Base-by-base conservation (phyloP, 495 filamentous ascomycete species). In the Cenococcum geophilum region DNA sequence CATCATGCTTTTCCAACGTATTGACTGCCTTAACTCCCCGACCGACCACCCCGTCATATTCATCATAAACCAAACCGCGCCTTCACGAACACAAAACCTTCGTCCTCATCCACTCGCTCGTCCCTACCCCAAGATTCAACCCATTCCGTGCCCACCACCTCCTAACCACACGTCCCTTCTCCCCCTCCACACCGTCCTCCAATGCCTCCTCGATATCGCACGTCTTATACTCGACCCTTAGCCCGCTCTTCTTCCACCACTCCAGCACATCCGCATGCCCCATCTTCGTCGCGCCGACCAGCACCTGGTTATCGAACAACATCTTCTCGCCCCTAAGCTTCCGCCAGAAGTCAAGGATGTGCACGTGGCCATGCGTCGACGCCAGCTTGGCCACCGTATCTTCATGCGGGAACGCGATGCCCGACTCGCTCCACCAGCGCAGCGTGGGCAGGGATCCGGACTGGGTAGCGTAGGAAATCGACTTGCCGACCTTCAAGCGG, bases 131-230 rank as follows among this genome's bases (percentile, higher is more conserved):
- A 27, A 95, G 74, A 68, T 95, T 95, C 57, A 96, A 74, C 1
- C 92, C 91, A 70, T 95, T 95, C 64, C 79, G 77, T n/a, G 87
- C 84, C 92, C 92, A 97, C 92, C 92, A 97, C 59, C 77, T 76
- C 55, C 87, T 80, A 12, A 95, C 89, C 48, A 81, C 82, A 47
- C 80, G 79, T 63, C 57, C 81, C 74, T 35, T 66, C 18, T 69
- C 62, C 2, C 48, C 77, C 75, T 66, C 79, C 73, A 60, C 85
- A 79, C 4, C 88, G 68, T 96, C 91, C 71, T 97, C 92, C 58
- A 97, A 76, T 10, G 92, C 91, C 74, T 95, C 92, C 71, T 96
- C 91, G 63, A 97, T 90, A 76, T 96, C 90, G 65, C 91, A 95
- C 9, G 91, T 95, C 75, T 92, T 92, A 71, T 95, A 97, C 73